Conservation (phyloP, 1,284 basidiomycete species). For the Ganoderma resinaceum region DNA sequence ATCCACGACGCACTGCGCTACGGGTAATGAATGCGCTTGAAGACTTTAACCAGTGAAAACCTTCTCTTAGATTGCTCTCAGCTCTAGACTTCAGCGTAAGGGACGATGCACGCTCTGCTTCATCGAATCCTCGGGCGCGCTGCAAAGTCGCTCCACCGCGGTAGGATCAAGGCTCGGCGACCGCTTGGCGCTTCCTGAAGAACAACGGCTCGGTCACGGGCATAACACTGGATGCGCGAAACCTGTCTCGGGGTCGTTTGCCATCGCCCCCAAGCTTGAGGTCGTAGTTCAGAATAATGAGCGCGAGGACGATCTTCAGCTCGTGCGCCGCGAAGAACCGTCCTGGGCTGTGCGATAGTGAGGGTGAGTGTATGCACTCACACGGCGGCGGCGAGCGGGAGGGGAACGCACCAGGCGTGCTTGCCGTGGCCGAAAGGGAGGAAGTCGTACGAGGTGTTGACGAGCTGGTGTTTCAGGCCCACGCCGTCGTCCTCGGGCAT, state of each 20-base stretch:
- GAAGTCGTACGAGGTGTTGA: constrained; percentile 40
- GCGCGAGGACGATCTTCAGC: constrained; percentile 52
- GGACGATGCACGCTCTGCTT: no score
- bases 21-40: no score
- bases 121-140: background rate
- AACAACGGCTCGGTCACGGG: constrained; percentile 8
- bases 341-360: constrained; percentile 41
- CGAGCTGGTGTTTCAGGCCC: constrained; percentile 37
- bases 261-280: constrained; percentile 15
- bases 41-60: no score
- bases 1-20: no score
- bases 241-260: constrained; percentile 4
- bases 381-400: background rate
- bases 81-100: no score
- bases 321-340: constrained; percentile 54
- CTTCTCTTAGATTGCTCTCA: no score
- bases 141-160: background rate
- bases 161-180: background rate
- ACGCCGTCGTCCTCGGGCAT: constrained; percentile 38
- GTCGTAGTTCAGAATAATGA: constrained; percentile 53
- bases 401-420: constrained; percentile 30
- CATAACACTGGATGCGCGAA: background rate
- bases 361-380: background rate
- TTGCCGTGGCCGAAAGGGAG: constrained; percentile 36
- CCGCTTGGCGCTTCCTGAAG: constrained; percentile 17